Conservation (phyloP, 139 green algal genomes). For the Chlamydomonas incerta region DNA sequence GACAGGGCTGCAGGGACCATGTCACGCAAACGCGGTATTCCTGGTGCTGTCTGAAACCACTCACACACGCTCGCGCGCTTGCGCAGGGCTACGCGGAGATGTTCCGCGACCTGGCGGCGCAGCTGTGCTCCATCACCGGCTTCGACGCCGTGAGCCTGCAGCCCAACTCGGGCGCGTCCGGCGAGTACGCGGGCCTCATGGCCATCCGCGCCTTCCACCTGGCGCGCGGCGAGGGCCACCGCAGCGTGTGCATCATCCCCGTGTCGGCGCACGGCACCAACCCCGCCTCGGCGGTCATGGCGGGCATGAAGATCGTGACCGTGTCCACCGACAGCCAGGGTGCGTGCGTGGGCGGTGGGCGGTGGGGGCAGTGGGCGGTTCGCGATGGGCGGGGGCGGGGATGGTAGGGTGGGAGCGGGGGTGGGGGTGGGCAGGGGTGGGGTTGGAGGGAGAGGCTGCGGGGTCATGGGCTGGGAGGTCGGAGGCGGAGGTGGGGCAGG, state of each 20-base stretch:
- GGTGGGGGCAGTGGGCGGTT: too few relatives aligned
- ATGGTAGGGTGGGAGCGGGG: too few relatives aligned
- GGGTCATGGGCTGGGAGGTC: too few relatives aligned
- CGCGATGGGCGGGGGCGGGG: too few relatives aligned
- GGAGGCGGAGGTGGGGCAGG: too few relatives aligned
- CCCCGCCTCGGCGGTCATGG: constrained; percentile 97
- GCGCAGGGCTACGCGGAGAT: constrained; percentile 94
- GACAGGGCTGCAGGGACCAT: too few relatives aligned
- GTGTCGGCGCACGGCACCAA: constrained; percentile 98
- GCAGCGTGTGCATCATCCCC: constrained; percentile 99
- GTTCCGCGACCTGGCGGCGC: constrained; percentile 92
- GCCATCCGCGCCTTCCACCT: constrained; percentile 97
- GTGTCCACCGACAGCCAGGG: constrained; percentile 82
- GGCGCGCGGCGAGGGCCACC: constrained; percentile 83
- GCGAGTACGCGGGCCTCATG: constrained; percentile 99
- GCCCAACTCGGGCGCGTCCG: constrained; percentile 95
- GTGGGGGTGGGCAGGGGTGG: too few relatives aligned
- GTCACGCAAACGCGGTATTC: too few relatives aligned
- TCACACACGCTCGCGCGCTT: too few relatives aligned
- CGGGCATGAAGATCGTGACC: constrained; percentile 96
- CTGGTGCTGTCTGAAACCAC: too few relatives aligned
- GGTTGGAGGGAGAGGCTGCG: too few relatives aligned
- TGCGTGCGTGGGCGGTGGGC: too few relatives aligned
- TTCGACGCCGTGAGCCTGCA: constrained; percentile 98
- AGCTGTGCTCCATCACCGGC: constrained; percentile 97